Evolutionary conservation across 805 yeast genomes (phyloP).

Genomic region (Ogataea angusta): DNA sequence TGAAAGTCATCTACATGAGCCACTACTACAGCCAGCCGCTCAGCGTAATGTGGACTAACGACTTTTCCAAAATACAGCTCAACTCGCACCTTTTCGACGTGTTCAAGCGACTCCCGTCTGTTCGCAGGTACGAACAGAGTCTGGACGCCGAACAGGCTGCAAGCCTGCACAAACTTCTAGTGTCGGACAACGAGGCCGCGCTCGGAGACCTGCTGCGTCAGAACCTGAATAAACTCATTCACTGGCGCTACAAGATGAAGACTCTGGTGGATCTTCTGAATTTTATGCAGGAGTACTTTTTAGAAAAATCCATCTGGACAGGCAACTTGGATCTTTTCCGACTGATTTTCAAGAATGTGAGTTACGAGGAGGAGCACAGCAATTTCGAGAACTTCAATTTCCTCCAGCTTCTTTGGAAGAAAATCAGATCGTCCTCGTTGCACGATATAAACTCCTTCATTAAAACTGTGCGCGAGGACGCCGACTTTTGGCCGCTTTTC

Average conservation of each 20-base stretch:
- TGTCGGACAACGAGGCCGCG: conserved; percentile 17
- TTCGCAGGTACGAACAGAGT: conserved; percentile 18
- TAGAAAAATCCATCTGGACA: conserved; percentile 26
- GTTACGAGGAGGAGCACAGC: conserved; percentile 11
- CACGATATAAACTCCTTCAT: conserved; percentile 17
- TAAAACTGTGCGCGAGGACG: conserved; percentile 23
- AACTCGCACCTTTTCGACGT: conserved; percentile 24
- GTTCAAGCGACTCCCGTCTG: conserved; percentile 29
- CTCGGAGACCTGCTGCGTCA: conserved; percentile 23
- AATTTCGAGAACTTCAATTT: conserved; percentile 15
- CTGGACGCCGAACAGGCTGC: conserved; percentile 10
- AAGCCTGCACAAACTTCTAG: conserved; percentile 22
- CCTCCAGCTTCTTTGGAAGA: conserved; percentile 24
- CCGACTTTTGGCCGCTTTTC: conserved; percentile 24
- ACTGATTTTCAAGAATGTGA: conserved; percentile 22
- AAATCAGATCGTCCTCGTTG: conserved; percentile 6
- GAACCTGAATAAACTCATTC: conserved; percentile 27
- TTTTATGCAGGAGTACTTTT: conserved; percentile 26
- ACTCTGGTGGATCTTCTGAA: conserved; percentile 29
- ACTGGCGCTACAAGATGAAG: conserved; percentile 30
- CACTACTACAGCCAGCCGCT: conserved; percentile 35
- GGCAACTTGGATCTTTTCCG: conserved; percentile 30
- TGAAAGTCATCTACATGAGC: conserved; percentile 33
- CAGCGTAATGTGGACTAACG: conserved; percentile 32
- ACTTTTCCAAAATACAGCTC: conserved; percentile 24